Evolutionary conservation across 2,329 filamentous ascomycete genomes (phyloP).

Genomic region (Calcarisporium arbuscula): DNA sequence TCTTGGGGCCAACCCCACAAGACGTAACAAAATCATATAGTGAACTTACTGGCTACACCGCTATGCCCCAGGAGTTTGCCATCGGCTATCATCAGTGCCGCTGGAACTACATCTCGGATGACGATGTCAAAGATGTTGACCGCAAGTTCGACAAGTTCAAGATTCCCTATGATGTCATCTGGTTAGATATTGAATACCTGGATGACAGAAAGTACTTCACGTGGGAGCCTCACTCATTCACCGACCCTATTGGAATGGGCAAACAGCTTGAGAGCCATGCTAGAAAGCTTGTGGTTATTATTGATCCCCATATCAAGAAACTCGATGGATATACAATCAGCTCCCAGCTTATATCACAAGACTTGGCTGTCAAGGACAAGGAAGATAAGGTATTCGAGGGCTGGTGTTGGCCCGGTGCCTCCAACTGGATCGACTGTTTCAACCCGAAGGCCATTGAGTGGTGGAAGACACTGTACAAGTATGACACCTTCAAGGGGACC

Average conservation of each 20-base stretch:
- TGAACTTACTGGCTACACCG: slow-evolving; percentile 85
- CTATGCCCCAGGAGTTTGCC: slow-evolving; percentile 86
- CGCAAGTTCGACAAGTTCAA: slow-evolving; percentile 91
- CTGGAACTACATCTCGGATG: slow-evolving; percentile 97
- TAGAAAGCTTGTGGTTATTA: slow-evolving; percentile 87
- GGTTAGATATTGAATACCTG: slow-evolving; percentile 97
- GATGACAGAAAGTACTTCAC: slow-evolving; percentile 98
- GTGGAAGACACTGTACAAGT: slow-evolving; percentile 88
- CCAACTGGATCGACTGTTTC: slow-evolving; percentile 94
- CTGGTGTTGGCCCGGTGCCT: slow-evolving; percentile 98
- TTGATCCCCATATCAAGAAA: slow-evolving; percentile 98
- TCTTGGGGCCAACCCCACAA: slow-evolving; percentile 80
- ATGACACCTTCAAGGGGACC: slow-evolving; percentile 80
- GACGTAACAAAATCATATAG: slow-evolving; percentile 78
- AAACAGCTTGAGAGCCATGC: slow-evolving; percentile 79
- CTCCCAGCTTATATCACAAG: slow-evolving; percentile 76
- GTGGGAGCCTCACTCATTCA: slow-evolving; percentile 86
- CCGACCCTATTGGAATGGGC: slow-evolving; percentile 79
- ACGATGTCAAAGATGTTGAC: slow-evolving; percentile 95
- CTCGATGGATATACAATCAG: slow-evolving; percentile 68
- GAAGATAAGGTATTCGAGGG: slow-evolving; percentile 85
- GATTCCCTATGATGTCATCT: slow-evolving; percentile 98
- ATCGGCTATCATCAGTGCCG: slow-evolving; percentile 95
- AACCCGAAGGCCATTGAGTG: slow-evolving; percentile 86
- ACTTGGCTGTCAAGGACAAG: slow-evolving; percentile 83